Conservation (phyloP, 805 yeast species). For the Candida ipomoeae region DNA sequence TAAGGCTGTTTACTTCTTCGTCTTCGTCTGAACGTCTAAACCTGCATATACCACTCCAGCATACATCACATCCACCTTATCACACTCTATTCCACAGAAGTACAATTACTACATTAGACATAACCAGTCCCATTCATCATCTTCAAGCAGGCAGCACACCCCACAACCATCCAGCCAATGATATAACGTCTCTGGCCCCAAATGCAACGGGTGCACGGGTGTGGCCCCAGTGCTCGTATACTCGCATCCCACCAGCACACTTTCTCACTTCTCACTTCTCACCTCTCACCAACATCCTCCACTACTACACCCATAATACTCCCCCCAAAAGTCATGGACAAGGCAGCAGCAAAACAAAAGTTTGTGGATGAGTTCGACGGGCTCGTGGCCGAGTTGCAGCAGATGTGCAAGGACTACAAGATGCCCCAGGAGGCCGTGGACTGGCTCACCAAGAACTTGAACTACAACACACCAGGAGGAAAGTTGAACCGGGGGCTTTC, state of each 20-base stretch:
- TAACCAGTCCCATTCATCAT: no score
- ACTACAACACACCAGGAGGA: slow-evolving; percentile 94
- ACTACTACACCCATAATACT: no score
- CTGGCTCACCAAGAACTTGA: slow-evolving; percentile 73
- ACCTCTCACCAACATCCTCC: slow-evolving; percentile 3
- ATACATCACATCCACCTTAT: no score
- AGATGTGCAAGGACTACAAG: slow-evolving; percentile 59
- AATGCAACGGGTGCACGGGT: slow-evolving; percentile 4
- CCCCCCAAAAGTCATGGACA: slow-evolving; percentile 21
- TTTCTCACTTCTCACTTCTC: neutral
- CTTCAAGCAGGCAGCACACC: no score
- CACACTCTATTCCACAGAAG: no score
- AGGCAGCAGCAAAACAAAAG: slow-evolving; percentile 44
- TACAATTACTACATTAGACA: no score
- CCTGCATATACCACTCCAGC: no score
- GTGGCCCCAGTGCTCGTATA: slow-evolving; percentile 6
- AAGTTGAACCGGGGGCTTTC: slow-evolving; percentile 94
- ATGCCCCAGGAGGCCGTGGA: slow-evolving; percentile 82
- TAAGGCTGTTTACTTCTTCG: no score
- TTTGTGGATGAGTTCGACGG: slow-evolving; percentile 69
- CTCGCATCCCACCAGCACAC: neutral
- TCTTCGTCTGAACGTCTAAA: no score
- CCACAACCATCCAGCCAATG: no score
- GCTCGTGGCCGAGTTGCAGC: slow-evolving; percentile 70
- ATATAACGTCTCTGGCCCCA: no score